Evolutionary conservation across 2,329 filamentous ascomycete genomes (phyloP), one percentile per base, ranked within the genome.

Genomic region (Aspergillus sp.): DNA sequence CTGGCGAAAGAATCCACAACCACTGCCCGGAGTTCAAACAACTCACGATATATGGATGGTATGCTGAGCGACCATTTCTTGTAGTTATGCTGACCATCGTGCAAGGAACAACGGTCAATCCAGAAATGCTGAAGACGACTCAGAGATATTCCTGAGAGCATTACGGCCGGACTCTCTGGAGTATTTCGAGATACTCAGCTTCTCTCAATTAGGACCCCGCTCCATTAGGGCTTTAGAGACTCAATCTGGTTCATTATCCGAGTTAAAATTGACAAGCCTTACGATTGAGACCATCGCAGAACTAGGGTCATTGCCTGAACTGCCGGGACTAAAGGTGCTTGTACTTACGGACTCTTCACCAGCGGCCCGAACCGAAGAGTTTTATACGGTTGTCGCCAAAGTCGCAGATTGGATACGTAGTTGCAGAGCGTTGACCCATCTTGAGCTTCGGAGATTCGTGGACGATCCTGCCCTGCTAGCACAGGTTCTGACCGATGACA

Each of bases 11-110:
- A 3, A 80, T 90, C 45, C 73, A 77, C 20, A 65, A 77, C 20
- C 73, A 80, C 58, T 90, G 86, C 58, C 82, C 82, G 2, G 71
- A 79, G 8, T 86, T 90, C 59, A 76, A 77, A 41, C 78, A 81
- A 36, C 68, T 90, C 19, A 81, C 76, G 22, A 82, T 87, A 50
- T 85, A 79, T 55, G 74, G 66, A 40, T 82, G 77, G 78, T 72
- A 61, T 47, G 62, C 30, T 17, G 38, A 38, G 7, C 47, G 10
- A 14, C 13, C 2, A 5, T 9, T 38, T 22, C n/a, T 2, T n/a
- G 43, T n/a, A n/a, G 17, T 20, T 17, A 11, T 41, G 30, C 20
- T 13, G 14, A 47, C 36, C 50, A 62, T 47, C 17, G 17, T 44
- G 5, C 60, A 24, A 73, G 66, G 59, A 59, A 14, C 71, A 72